Evolutionary conservation across 371 early-diverging fungal genomes (phyloP), one percentile per base, ranked within the genome.

Genomic region (Syncephalastrum sp.): DNA sequence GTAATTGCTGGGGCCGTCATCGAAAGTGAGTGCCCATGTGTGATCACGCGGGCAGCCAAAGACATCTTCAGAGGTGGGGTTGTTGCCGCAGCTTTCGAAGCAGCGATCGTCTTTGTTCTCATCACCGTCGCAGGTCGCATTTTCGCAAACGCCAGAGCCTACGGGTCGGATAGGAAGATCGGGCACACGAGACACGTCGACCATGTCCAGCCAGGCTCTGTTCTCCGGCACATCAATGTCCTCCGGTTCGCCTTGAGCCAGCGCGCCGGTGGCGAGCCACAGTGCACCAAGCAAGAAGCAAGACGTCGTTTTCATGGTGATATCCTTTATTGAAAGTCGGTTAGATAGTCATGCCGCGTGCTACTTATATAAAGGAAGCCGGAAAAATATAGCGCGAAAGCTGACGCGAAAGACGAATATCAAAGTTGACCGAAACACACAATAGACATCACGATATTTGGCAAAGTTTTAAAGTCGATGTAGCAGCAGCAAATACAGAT

Each of bases 1-100:
- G 46, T 67, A 79, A 5, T 50, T 27, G 17, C 60, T 71, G 2
- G 86, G 86, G 5, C 89, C 91, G 57, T 91, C 89, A 54, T 91
- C 91, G 67, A 85, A 87, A 2, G 85, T 83, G 6, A 75, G 53
- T 33, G 75, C 65, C 75, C 75, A 75, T 1, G 57, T 27, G 15
- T 68, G 50, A n/a, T 53, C 58, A n/a, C 23, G 15, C 13, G 61
- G 59, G 47, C 76, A 76, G 8, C 76, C 76, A 54, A 67, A 76
- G 12, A 70, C 55, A 55, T 76, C 76, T 15, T 64, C 65, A 5
- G 50, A 23, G 1, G 55, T 56, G 4, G 76, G 63, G 1, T 47
- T 52, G 19, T 70, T 72, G 14, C 76, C 76, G 43, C 76, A 76
- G 23, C 55, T 59, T 47, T 76, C 73, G 45, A 70, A 76, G 53